Conservation (phyloP, 805 yeast species). For the Saccharomyces kudriavzevii region DNA sequence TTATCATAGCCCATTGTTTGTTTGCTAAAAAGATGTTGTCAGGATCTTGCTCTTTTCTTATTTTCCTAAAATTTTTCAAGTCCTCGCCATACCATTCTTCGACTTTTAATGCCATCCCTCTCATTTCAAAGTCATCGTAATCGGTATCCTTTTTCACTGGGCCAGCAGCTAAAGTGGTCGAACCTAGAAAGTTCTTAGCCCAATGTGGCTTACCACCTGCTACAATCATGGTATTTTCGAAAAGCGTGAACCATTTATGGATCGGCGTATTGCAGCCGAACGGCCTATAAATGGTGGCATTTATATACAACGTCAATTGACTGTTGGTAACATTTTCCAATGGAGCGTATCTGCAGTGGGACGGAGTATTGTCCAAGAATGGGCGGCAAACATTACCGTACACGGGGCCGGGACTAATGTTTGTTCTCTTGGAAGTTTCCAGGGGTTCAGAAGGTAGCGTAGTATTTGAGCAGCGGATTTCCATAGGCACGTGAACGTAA, state of each 20-base stretch:
- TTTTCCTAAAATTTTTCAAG: slow-evolving; percentile 48
- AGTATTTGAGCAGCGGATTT: slow-evolving; percentile 87
- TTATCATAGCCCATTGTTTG: slow-evolving; percentile 70
- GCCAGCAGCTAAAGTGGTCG: slow-evolving; percentile 30
- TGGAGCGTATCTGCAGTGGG: slow-evolving; percentile 44
- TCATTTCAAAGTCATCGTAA: slow-evolving; percentile 59
- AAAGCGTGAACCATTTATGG: slow-evolving; percentile 71
- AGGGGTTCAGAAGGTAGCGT: slow-evolving; percentile 38
- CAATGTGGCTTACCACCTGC: slow-evolving; percentile 95
- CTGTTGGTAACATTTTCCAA: slow-evolving; percentile 44
- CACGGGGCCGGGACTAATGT: slow-evolving; percentile 63
- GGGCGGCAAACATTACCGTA: slow-evolving; percentile 82
- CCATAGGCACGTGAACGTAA: slow-evolving; percentile 92
- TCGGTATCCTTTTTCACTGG: slow-evolving; percentile 32
- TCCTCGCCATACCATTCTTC: slow-evolving; percentile 75
- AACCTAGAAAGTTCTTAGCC: slow-evolving; percentile 91
- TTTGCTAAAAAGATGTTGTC: slow-evolving; percentile 72
- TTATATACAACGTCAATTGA: slow-evolving; percentile 77
- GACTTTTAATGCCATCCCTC: slow-evolving; percentile 65
- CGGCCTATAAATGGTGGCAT: slow-evolving; percentile 96
- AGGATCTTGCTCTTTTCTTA: slow-evolving; percentile 70
- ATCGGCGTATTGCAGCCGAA: slow-evolving; percentile 67
- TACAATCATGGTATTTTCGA: slow-evolving; percentile 67
- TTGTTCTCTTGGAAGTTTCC: slow-evolving; percentile 45
- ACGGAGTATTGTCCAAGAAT: slow-evolving; percentile 71